Conservation (phyloP, 345 rosid genomes). For the Populus nigra region DNA sequence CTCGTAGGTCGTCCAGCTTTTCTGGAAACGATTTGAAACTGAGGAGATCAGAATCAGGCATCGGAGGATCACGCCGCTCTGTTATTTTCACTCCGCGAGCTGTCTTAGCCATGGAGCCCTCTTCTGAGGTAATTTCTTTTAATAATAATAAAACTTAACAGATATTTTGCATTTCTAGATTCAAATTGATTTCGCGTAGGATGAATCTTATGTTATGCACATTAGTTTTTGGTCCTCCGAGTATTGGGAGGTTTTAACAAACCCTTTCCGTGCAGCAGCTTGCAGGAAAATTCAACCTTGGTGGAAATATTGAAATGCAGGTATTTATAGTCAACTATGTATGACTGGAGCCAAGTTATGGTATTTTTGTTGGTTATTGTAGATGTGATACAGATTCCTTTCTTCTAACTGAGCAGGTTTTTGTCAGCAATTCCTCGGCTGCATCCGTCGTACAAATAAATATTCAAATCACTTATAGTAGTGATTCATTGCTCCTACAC, state of each 20-base stretch:
- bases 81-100: slow-evolving; percentile 51
- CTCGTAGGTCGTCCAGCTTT: slow-evolving; percentile 45
- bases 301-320: slow-evolving; percentile 78
- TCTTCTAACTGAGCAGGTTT: slow-evolving; percentile 51
- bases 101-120: slow-evolving; percentile 64
- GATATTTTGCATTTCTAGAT: no score
- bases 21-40: slow-evolving; percentile 41
- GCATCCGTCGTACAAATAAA: slow-evolving; percentile 45
- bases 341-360: neutral
- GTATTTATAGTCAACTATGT: slow-evolving; percentile 30
- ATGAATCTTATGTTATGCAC: no score
- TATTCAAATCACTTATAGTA: slow-evolving; percentile 53
- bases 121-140: slow-evolving; percentile 52
- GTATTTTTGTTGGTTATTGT: slow-evolving; percentile 8
- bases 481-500: slow-evolving; percentile 76
- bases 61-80: slow-evolving; percentile 32
- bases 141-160: no score
- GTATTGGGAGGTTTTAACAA: slow-evolving; percentile 22
- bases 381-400: slow-evolving; percentile 2
- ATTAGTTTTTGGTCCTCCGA: neutral
- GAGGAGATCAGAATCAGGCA: slow-evolving; percentile 31
- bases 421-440: slow-evolving; percentile 41
- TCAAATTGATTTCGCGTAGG: no score
- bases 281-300: slow-evolving; percentile 68
- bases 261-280: slow-evolving; percentile 47